Evolutionary conservation across 2,329 filamentous ascomycete species (phyloP).

Genomic region (Coleophoma eucalyptorum): DNA sequence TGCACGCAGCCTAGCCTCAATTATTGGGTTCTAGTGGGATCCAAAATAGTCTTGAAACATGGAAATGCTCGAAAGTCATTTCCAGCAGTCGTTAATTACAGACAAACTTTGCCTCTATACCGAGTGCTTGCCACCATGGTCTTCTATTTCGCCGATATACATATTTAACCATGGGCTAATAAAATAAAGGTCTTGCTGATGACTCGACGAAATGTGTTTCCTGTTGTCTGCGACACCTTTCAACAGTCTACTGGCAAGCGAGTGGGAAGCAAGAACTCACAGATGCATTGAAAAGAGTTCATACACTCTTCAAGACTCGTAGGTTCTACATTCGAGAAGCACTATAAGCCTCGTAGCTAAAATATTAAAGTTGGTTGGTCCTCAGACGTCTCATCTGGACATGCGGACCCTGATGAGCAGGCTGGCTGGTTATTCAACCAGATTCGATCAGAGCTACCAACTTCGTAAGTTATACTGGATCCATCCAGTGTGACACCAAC

Average conservation of each 20-base stretch:
- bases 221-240: constrained; percentile 10
- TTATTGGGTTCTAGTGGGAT: no score
- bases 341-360: neutral
- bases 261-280: constrained; percentile 5
- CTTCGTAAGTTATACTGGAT: constrained; percentile 12
- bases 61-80: no score
- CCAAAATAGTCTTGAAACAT: neutral
- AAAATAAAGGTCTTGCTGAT: constrained; percentile 5
- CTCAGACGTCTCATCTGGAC: constrained; percentile 11
- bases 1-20: no score
- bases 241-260: constrained; percentile 11
- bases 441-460: constrained; percentile 21
- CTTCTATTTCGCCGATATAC: neutral
- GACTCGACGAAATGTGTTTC: constrained; percentile 7
- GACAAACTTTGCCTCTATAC: no score
- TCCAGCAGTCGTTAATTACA: neutral
- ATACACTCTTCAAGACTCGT: constrained; percentile 10
- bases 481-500: neutral
- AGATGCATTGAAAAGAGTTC: constrained; percentile 4
- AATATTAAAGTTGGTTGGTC: constrained; percentile 16
- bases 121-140: no score
- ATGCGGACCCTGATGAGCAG: constrained; percentile 28
- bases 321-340: constrained; percentile 1
- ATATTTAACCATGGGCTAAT: neutral
- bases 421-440: constrained; percentile 19